Percentiles rank a stretch among this genome's conserved stretches.
Evolutionary conservation across 208 protist genomes (phyloP).

Genomic region (Leishmania martiniquensis): DNA sequence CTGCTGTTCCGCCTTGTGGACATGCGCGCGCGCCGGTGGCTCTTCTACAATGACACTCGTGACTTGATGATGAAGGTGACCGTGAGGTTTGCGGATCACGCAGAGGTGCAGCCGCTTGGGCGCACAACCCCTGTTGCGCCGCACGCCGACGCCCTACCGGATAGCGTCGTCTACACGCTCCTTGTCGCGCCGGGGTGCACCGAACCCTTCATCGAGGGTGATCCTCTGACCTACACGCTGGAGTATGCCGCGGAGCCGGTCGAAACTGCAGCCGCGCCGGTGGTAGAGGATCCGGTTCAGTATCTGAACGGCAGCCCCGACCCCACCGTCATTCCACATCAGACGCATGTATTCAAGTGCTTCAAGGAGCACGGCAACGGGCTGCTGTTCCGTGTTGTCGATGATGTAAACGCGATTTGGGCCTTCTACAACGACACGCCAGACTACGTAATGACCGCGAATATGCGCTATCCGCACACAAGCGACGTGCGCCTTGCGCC

Average conservation of each 20-base stretch:
- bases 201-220: slow-evolving; percentile 59
- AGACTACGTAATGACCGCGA: slow-evolving; percentile 70
- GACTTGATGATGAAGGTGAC: slow-evolving; percentile 58
- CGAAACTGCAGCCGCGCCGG: neutral
- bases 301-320: slow-evolving; percentile 73
- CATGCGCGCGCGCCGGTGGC: slow-evolving; percentile 33
- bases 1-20: slow-evolving; percentile 75
- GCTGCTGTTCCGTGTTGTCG: slow-evolving; percentile 84
- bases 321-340: slow-evolving; percentile 48
- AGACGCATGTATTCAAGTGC: slow-evolving; percentile 60
- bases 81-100: slow-evolving; percentile 44
- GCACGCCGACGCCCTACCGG: slow-evolving; percentile 15
- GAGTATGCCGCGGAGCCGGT: slow-evolving; percentile 70
- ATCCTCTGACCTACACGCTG: slow-evolving; percentile 53
- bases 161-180: slow-evolving; percentile 40
- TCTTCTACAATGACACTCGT: slow-evolving; percentile 70
- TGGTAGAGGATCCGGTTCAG: slow-evolving; percentile 15
- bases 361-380: slow-evolving; percentile 81
- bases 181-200: slow-evolving; percentile 57
- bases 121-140: slow-evolving; percentile 26
- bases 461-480: slow-evolving; percentile 42
- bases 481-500: slow-evolving; percentile 38
- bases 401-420: slow-evolving; percentile 66
- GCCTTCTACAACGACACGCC: slow-evolving; percentile 89
- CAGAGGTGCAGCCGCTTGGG: slow-evolving; percentile 34